phyloP scores from a whole-genome alignment of 2,329 filamentous ascomycete genomes.

The Cyclaneusma minus region DNA sequence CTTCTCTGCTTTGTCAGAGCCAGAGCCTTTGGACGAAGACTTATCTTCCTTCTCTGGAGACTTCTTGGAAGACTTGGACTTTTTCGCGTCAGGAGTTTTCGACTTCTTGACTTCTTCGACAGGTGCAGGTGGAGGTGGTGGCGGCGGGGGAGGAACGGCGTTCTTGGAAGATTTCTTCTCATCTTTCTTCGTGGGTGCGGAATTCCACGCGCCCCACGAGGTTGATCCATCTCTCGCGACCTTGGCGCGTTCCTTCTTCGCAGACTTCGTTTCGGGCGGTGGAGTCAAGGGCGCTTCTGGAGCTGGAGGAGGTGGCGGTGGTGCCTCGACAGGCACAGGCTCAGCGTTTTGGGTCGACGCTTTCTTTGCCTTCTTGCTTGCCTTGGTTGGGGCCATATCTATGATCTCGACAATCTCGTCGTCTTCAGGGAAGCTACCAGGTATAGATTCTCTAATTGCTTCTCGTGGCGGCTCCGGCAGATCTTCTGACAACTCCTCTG shows the following conservation, averaged over 20 bases:
- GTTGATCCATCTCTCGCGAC: slow-evolving; percentile 52
- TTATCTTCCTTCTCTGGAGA: slow-evolving; percentile 46
- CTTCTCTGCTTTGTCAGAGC: slow-evolving; percentile 56
- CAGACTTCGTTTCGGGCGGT: slow-evolving; percentile 36
- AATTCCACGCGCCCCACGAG: slow-evolving; percentile 65
- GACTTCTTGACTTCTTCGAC: slow-evolving; percentile 30
- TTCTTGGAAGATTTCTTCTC: slow-evolving; percentile 19
- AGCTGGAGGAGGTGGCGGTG: slow-evolving; percentile 22
- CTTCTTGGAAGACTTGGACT: slow-evolving; percentile 41
- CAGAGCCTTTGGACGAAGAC: slow-evolving; percentile 49
- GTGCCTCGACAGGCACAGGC: slow-evolving; percentile 19
- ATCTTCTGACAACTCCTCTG: slow-evolving; percentile 12
- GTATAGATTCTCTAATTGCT: too few species aligned
- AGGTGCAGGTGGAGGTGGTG: slow-evolving; percentile 7
- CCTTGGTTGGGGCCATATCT: slow-evolving; percentile 30
- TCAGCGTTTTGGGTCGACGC: slow-evolving; percentile 15
- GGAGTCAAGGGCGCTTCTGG: slow-evolving; percentile 33
- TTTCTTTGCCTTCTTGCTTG: slow-evolving; percentile 24
- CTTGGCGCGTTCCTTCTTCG: slow-evolving; percentile 63
- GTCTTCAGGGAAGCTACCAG: slow-evolving; percentile 41
- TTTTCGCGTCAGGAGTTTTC: slow-evolving; percentile 25
- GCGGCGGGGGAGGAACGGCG: too few species aligned
- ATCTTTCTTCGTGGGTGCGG: slow-evolving; percentile 29
- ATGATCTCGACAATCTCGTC: slow-evolving; percentile 28
- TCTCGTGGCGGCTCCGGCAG: slow-evolving; percentile 18